Conservation (phyloP, 495 filamentous ascomycete species). For the Chaetomium cochliodes region DNA sequence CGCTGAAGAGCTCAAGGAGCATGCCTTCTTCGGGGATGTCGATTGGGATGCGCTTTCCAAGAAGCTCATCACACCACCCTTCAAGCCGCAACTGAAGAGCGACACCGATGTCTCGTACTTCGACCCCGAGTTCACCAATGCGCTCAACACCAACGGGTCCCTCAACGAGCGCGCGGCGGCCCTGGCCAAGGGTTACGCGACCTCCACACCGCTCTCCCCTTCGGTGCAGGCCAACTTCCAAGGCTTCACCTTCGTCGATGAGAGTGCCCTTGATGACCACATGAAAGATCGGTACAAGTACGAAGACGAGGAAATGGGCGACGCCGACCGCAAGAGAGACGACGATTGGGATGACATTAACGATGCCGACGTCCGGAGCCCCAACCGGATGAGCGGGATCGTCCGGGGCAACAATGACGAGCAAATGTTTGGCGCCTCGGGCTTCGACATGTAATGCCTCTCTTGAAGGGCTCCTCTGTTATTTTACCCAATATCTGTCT, state of each 20-base stretch:
- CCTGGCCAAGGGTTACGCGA: constrained; percentile 69
- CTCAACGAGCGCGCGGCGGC: constrained; percentile 87
- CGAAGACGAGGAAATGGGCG: constrained; percentile 58
- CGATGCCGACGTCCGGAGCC: constrained; percentile 43
- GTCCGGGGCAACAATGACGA: constrained; percentile 65
- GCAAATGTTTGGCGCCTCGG: constrained; percentile 69
- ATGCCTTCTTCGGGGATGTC: constrained; percentile 91
- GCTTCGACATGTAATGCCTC: constrained; percentile 57
- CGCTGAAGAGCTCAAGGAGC: constrained; percentile 90
- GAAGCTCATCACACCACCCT: constrained; percentile 93
- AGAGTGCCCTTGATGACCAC: constrained; percentile 91
- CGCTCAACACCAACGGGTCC: constrained; percentile 75
- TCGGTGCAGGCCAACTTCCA: constrained; percentile 97
- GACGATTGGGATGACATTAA: constrained; percentile 49
- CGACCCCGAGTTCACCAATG: constrained; percentile 97
- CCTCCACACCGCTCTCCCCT: constrained; percentile 86
- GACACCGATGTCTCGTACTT: constrained; percentile 97
- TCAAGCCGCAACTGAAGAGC: constrained; percentile 94
- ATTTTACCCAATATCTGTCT: background rate
- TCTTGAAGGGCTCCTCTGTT: background rate
- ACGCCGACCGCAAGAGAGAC: constrained; percentile 48
- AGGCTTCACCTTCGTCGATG: constrained; percentile 97
- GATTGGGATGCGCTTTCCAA: constrained; percentile 84
- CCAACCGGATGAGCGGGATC: constrained; percentile 72
- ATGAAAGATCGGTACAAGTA: constrained; percentile 70